A percentile compares a stretch with the other conserved stretches of the same genome.
Conservation (phyloP, 1,284 basidiomycete genomes). For the Tremellales sp. region DNA sequence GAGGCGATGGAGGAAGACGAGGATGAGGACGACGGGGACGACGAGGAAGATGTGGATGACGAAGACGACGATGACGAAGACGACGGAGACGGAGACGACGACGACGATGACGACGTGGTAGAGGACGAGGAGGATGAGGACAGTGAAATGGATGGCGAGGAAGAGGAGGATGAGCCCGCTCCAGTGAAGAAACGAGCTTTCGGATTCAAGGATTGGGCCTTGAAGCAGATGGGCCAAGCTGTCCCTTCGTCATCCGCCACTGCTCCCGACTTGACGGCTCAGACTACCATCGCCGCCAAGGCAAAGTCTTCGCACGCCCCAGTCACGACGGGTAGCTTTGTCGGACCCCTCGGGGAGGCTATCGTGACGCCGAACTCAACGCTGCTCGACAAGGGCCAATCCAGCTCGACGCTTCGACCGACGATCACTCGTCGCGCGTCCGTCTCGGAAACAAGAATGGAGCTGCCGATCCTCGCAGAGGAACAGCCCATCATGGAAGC, state of each 20-base stretch:
- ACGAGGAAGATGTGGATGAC: constrained; percentile 19
- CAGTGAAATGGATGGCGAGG: too few relatives aligned
- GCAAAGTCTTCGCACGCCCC: constrained; percentile 14
- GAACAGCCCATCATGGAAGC: constrained; percentile 94
- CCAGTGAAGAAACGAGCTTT: constrained; percentile 46
- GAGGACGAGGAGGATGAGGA: constrained; percentile 20
- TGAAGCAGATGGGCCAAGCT: constrained; percentile 56
- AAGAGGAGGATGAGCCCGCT: constrained; percentile 15
- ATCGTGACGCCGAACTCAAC: constrained; percentile 41
- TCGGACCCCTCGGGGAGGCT: constrained; percentile 46
- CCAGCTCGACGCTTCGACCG: constrained; percentile 53
- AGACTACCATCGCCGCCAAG: constrained; percentile 7
- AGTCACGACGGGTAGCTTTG: constrained; percentile 24
- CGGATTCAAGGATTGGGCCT: constrained; percentile 81
- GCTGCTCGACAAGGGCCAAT: constrained; percentile 31
- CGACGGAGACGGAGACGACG: constrained; percentile 15
- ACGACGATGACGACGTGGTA: constrained; percentile 12
- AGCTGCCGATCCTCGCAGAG: constrained; percentile 86
- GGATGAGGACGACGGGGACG: constrained; percentile 22
- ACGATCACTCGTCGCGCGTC: constrained; percentile 65
- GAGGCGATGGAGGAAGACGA: constrained; percentile 20
- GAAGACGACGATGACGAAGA: constrained; percentile 19
- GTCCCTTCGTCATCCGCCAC: constrained; percentile 11
- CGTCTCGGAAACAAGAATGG: constrained; percentile 70
- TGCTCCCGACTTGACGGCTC: constrained; percentile 8